These are phyloP conservation scores for Wickerhamiella qilinensis DNA, from an alignment of 805 yeast genomes.

Conservation along the genomic window DNA sequence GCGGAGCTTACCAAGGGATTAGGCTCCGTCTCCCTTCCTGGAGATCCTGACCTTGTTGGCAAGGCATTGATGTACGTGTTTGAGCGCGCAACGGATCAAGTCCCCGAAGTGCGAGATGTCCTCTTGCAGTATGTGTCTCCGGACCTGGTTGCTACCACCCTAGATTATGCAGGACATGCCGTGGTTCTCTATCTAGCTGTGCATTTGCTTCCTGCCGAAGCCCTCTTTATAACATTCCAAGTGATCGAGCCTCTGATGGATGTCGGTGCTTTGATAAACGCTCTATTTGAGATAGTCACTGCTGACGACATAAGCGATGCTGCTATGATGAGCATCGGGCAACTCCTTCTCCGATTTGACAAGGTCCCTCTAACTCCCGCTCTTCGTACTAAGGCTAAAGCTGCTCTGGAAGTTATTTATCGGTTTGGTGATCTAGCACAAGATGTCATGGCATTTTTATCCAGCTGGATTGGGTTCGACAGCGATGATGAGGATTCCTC, in stretches of 20 bases:
- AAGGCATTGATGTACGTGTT: constrained; percentile 10
- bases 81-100: constrained; percentile 4
- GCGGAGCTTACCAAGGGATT: constrained; percentile 4
- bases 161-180: constrained; percentile 12
- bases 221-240: constrained; percentile 6
- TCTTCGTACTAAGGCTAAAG: constrained; percentile 4
- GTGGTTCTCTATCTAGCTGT: constrained; percentile 8
- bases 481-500: constrained; percentile 2
- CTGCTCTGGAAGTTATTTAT: constrained; percentile 5
- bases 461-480: constrained; percentile 7
- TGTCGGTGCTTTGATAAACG: constrained; percentile 7
- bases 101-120: constrained; percentile 6
- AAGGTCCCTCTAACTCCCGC: constrained; percentile 5
- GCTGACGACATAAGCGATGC: constrained; percentile 7
- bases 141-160: constrained; percentile 9
- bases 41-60: constrained; percentile 10
- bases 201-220: constrained; percentile 9
- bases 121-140: constrained; percentile 5
- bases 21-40: constrained; percentile 11
- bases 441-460: constrained; percentile 4
- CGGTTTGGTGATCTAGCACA: constrained; percentile 6
- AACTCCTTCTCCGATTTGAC: constrained; percentile 5
- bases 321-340: constrained; percentile 4
- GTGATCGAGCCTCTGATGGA: constrained; percentile 6
- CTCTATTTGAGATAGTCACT: constrained; percentile 7